Conservation (phyloP, 2,329 filamentous ascomycete genomes). For the Aureobasidium sp. region DNA sequence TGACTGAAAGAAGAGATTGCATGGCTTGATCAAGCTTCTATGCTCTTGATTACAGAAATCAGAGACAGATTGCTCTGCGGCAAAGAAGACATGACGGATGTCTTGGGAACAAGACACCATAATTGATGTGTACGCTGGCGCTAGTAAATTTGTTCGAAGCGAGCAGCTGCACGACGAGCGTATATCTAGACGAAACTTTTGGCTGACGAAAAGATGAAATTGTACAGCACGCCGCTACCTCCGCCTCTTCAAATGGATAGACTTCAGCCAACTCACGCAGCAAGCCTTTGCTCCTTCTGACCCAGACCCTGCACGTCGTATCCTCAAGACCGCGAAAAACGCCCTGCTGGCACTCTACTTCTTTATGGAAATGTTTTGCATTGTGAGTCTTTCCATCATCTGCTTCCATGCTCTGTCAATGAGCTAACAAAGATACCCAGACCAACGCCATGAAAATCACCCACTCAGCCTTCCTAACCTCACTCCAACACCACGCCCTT, state of each 20-base stretch:
- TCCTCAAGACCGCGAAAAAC: conserved; percentile 51
- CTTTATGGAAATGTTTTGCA: conserved; percentile 57
- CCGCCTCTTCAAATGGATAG: conserved; percentile 55
- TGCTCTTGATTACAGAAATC: too few species aligned
- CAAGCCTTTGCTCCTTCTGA: conserved; percentile 18
- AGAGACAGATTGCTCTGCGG: too few species aligned
- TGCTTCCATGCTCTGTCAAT: not conserved
- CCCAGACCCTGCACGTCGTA: conserved; percentile 27
- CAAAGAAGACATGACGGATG: too few species aligned
- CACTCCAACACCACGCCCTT: conserved; percentile 52
- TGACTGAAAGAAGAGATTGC: too few species aligned
- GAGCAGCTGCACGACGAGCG: too few species aligned
- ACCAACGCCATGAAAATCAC: conserved; percentile 47
- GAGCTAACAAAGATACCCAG: conserved; percentile 2
- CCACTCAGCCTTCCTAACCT: conserved; percentile 35
- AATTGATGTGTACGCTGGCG: too few species aligned
- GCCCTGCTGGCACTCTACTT: conserved; percentile 61
- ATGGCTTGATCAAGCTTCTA: too few species aligned
- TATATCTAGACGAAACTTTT: not conserved
- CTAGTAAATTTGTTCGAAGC: too few species aligned
- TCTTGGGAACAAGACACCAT: too few species aligned
- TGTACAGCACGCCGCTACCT: conserved; percentile 52
- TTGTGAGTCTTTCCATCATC: conserved; percentile 41
- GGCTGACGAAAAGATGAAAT: not conserved
- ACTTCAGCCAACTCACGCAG: not conserved